Evolutionary conservation across 2,329 filamentous ascomycete genomes (phyloP).

Genomic region (Capronia americana): DNA sequence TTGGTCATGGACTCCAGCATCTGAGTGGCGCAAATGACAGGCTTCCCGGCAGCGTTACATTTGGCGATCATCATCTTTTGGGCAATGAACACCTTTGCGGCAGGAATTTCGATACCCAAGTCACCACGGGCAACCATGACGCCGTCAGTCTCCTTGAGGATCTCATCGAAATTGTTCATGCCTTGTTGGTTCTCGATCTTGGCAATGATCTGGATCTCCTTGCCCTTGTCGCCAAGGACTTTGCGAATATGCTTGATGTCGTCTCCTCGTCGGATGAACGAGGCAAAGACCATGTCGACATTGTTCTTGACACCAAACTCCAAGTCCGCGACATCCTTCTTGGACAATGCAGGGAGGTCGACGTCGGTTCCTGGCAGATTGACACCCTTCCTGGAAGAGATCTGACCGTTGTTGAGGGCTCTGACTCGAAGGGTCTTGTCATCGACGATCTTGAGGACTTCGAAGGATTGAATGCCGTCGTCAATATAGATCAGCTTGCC

Average conservation of each 20-base stretch:
- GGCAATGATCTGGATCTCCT: constrained; percentile 98
- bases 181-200: constrained; percentile 99
- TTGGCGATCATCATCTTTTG: constrained; percentile 99
- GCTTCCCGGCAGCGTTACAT: constrained; percentile 99
- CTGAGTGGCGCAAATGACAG: constrained; percentile 97
- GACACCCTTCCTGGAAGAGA: constrained; percentile 98
- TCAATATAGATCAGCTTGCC: constrained; percentile 98
- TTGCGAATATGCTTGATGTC: constrained; percentile 93
- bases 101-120: constrained; percentile 97
- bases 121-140: constrained; percentile 99
- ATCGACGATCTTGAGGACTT: constrained; percentile 86
- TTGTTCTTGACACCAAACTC: constrained; percentile 97
- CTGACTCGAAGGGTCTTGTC: constrained; percentile 85
- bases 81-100: constrained; percentile 96
- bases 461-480: constrained; percentile 95
- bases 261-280: constrained; percentile 92
- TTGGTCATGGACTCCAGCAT: constrained; percentile 99
- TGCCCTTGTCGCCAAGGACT: constrained; percentile 88
- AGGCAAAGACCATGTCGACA: constrained; percentile 99
- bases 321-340: constrained; percentile 97
- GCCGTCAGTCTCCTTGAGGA: constrained; percentile 93
- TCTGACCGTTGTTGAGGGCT: constrained; percentile 96
- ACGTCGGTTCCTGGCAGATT: constrained; percentile 99
- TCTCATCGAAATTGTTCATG: constrained; percentile 99
- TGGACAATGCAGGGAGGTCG: constrained; percentile 93